These are phyloP conservation scores for Fusarium brachygibbosum DNA, from an alignment of 2,329 filamentous ascomycete species.

Conservation along the genomic window DNA sequence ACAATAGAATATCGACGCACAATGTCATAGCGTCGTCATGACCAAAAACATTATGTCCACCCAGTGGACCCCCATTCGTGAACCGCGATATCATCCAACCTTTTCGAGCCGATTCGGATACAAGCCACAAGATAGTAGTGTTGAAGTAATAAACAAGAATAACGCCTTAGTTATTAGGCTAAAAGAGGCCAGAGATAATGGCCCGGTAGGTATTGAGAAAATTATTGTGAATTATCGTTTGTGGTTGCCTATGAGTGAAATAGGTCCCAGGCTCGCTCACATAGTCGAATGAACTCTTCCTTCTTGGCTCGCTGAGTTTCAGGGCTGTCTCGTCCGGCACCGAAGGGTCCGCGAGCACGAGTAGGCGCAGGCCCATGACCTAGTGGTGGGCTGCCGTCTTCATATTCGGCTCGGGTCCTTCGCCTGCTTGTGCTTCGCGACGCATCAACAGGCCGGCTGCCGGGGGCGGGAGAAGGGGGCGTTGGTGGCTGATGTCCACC, in stretches of 20 bases:
- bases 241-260: constrained; percentile 81
- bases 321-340: constrained; percentile 84
- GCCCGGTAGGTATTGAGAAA: constrained; percentile 37
- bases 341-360: constrained; percentile 76
- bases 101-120: constrained; percentile 42
- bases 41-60: constrained; percentile 49
- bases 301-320: constrained; percentile 89
- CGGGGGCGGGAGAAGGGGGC: constrained; percentile 82
- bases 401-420: constrained; percentile 89
- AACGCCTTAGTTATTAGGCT: constrained; percentile 29
- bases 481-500: constrained; percentile 93
- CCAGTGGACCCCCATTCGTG: constrained; percentile 34
- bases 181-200: constrained; percentile 18
- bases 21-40: constrained; percentile 48
- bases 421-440: constrained; percentile 75
- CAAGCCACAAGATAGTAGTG: constrained; percentile 42
- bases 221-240: constrained; percentile 35
- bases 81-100: constrained; percentile 37
- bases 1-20: constrained; percentile 41
- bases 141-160: constrained; percentile 47
- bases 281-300: constrained; percentile 90
- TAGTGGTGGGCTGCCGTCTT: constrained; percentile 90
- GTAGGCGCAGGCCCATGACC: constrained; percentile 76
- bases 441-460: constrained; percentile 61
- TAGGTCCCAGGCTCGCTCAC: constrained; percentile 93